Base-by-base conservation (phyloP, 495 filamentous ascomycete species). In the Xylaria acuta region DNA sequence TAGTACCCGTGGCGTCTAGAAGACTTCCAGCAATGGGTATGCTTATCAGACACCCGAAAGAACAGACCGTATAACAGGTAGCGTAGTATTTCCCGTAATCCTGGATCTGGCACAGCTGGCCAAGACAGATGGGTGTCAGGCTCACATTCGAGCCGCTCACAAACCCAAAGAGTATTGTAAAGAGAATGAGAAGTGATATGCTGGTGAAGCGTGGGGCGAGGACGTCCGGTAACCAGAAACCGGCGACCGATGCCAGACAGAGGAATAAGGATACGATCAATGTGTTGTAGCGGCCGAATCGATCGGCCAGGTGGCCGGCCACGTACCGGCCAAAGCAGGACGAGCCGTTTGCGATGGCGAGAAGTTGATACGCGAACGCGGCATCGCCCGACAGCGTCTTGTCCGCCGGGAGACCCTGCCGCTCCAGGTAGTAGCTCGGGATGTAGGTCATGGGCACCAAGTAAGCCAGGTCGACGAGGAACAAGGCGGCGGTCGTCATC, bases 11-110 rank as follows among this genome's bases (percentile, higher is more conserved):
- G 77, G n/a, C 85, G n/a, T 41, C 81, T 53, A 94, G 75, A 45
- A 95, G 87, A 56, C 90, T 86, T 16, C 95, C 95, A 0, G 92
- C 95, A 74, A 97, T 97, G 0, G 95, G 95, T 25, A 97, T 89
- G 30, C 94, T 94, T 27, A 92, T 97, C 45, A 98, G 82, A 11
- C 92, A 93, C 0, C 94, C 94, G 79, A 98, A 94, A 72, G 91
- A 93, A 38, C 95, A 95, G 43, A 97, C 86, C 75, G 93, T 96
- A 81, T 97, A 95, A 72, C 91, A 90, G 1, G 94, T 96, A 16
- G 94, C 92, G 75, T 90, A 97, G 74, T 92, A 95, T 59, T 92
- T 84, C 2, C 95, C 95, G 72, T 96, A 97, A 59, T 94, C 84
- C 69, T 94, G 88, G 4, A 94, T 93, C 68, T 92, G 91, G 81